Percentiles rank a stretch among this genome's conserved stretches.
Evolutionary conservation across 164 flowering plant genomes (phyloP).

Genomic region (Annona cherimola): DNA sequence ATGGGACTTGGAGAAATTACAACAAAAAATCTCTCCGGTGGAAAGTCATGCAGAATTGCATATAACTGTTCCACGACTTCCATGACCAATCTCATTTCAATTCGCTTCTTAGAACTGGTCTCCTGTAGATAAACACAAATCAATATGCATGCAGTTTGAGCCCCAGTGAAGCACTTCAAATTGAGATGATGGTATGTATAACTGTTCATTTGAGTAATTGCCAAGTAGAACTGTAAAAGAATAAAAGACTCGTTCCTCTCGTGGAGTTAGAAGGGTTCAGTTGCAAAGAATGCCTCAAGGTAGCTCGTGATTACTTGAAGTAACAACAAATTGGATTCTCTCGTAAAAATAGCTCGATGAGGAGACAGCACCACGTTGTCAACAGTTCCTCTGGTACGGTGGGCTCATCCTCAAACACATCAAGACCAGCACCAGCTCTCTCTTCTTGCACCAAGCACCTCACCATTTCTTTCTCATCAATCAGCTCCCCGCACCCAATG

Average conservation of each 20-base stretch:
- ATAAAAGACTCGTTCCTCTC: conserved; percentile 5
- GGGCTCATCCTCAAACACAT: conserved; percentile 79
- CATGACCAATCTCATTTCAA: no score
- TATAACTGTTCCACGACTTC: no score
- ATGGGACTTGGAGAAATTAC: no score
- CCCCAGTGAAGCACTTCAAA: no score
- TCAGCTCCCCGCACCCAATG: conserved; percentile 57
- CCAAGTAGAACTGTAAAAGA: no score
- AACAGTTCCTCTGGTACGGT: conserved; percentile 53
- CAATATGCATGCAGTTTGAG: no score
- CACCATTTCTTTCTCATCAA: conserved; percentile 67
- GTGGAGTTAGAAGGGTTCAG: conserved; percentile 46
- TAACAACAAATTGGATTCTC: conserved; percentile 29
- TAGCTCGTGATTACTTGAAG: conserved; percentile 37
- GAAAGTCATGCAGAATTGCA: no score
- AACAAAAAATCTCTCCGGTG: no score
- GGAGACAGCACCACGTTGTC: conserved; percentile 71
- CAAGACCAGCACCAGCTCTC: conserved; percentile 71
- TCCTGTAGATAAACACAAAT: no score
- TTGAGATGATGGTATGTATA: no score
- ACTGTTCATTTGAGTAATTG: no score
- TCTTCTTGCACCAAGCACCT: conserved; percentile 43
- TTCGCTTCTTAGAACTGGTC: no score
- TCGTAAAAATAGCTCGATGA: conserved; percentile 45
- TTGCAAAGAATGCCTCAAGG: conserved; percentile 66